A percentile compares a stretch with the other conserved stretches of the same genome.
These are phyloP conservation scores for Zygoascus flipseniorum DNA, from an alignment of 805 yeast genomes.

Conservation along the genomic window DNA sequence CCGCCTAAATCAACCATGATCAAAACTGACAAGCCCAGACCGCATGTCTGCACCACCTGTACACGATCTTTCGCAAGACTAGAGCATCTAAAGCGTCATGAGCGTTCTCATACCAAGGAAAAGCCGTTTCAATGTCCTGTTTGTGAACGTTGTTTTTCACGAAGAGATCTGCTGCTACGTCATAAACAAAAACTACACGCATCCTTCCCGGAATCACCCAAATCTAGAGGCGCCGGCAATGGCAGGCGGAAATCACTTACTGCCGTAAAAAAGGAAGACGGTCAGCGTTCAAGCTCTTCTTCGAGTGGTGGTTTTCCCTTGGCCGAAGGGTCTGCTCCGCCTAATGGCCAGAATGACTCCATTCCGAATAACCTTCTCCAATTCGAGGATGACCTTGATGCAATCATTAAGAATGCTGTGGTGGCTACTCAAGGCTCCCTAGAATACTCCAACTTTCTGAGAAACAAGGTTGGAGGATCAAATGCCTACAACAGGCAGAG, in stretches of 20 bases:
- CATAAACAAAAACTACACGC: constrained; percentile 90
- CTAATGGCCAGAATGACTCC: not conserved
- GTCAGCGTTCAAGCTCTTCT: not conserved
- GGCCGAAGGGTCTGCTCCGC: not conserved
- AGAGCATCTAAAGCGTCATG: constrained; percentile 91
- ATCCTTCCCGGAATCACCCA: constrained; percentile 23
- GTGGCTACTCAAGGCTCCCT: not conserved
- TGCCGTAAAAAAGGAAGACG: not conserved
- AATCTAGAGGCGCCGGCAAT: constrained; percentile 5
- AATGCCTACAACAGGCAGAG: constrained; percentile 9
- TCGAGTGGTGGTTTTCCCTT: not conserved
- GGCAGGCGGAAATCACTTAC: not conserved
- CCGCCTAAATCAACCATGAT: constrained; percentile 78
- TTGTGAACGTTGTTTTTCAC: constrained; percentile 92
- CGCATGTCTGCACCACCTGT: constrained; percentile 83
- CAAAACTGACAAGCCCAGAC: constrained; percentile 90
- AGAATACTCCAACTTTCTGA: constrained; percentile 8
- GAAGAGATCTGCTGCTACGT: constrained; percentile 62
- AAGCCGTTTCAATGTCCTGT: constrained; percentile 95
- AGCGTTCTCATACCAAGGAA: constrained; percentile 89
- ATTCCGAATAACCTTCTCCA: not conserved
- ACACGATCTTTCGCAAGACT: constrained; percentile 92
- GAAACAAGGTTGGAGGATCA: not conserved
- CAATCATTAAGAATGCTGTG: constrained; percentile 1
- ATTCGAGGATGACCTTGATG: not conserved